Evolutionary conservation across 306 rosid species (phyloP).

Genomic region (Cercis canadensis): DNA sequence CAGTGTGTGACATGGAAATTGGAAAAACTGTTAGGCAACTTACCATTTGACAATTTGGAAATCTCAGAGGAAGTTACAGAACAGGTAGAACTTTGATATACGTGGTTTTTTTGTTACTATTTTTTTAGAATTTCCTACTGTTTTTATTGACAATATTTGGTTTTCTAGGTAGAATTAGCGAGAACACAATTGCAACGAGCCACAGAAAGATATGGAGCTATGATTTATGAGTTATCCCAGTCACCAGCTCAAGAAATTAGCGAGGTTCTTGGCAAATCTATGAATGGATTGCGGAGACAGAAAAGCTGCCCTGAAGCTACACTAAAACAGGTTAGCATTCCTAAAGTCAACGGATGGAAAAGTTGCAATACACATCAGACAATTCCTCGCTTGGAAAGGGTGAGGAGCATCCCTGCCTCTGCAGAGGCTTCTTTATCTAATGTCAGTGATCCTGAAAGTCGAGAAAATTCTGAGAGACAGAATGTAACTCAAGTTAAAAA

Average conservation of each 20-base stretch:
- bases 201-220: slow-evolving; percentile 70
- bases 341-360: slow-evolving; percentile 42
- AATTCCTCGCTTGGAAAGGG: slow-evolving; percentile 41
- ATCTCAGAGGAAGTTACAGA: slow-evolving; percentile 95
- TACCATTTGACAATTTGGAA: slow-evolving; percentile 72
- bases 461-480: slow-evolving; percentile 46
- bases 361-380: slow-evolving; percentile 45
- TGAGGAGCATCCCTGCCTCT: slow-evolving; percentile 50
- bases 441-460: slow-evolving; percentile 47
- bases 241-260: slow-evolving; percentile 54
- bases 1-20: slow-evolving; percentile 88
- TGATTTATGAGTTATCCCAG: slow-evolving; percentile 57
- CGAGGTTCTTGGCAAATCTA: slow-evolving; percentile 49
- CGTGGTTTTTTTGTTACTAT: background rate
- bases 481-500: slow-evolving; percentile 58
- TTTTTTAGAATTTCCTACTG: background rate
- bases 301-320: slow-evolving; percentile 50
- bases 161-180: slow-evolving; percentile 86
- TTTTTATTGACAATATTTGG: slow-evolving; percentile 12
- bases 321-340: slow-evolving; percentile 47
- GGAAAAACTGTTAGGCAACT: slow-evolving; percentile 72
- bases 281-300: slow-evolving; percentile 48
- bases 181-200: slow-evolving; percentile 88
- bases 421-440: slow-evolving; percentile 42
- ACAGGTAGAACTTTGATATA: slow-evolving; percentile 67